Conservation (phyloP, 2,329 filamentous ascomycete species). For the Chaetothyriales sp. region DNA sequence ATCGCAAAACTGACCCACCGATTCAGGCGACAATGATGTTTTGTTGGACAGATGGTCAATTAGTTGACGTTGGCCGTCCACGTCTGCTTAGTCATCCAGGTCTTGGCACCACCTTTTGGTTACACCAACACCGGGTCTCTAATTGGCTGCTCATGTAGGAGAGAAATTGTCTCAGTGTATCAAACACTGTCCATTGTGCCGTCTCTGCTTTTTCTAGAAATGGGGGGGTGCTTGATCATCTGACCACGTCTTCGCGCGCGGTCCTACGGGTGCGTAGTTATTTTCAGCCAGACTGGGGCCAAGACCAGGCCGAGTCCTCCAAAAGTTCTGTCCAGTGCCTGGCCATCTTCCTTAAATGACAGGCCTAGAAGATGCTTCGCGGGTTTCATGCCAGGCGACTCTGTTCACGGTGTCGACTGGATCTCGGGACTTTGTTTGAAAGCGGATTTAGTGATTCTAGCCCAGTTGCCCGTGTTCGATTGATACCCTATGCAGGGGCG, state of each 20-base stretch:
- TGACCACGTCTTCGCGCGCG: background rate
- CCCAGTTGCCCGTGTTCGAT: background rate
- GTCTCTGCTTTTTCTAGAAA: background rate
- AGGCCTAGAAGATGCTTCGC: background rate
- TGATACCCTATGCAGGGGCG: background rate
- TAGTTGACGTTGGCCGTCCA: background rate
- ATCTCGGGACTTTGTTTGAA: slow-evolving; percentile 23
- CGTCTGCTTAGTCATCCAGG: background rate
- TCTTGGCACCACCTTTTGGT: background rate
- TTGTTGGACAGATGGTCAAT: background rate
- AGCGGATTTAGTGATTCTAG: slow-evolving; percentile 18
- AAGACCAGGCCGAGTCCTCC: background rate
- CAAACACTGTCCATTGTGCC: background rate
- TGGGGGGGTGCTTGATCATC: background rate
- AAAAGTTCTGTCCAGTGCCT: background rate
- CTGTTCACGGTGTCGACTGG: slow-evolving; percentile 19
- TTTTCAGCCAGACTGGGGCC: background rate
- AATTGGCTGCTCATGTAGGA: background rate
- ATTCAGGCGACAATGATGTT: too few species aligned
- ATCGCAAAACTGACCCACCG: too few species aligned
- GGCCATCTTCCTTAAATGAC: background rate
- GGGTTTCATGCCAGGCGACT: background rate
- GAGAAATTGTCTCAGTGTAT: background rate
- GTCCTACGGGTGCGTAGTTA: background rate
- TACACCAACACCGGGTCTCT: background rate